phyloP scores from a whole-genome alignment of 345 rosid species.

The Gossypium turneri region DNA sequence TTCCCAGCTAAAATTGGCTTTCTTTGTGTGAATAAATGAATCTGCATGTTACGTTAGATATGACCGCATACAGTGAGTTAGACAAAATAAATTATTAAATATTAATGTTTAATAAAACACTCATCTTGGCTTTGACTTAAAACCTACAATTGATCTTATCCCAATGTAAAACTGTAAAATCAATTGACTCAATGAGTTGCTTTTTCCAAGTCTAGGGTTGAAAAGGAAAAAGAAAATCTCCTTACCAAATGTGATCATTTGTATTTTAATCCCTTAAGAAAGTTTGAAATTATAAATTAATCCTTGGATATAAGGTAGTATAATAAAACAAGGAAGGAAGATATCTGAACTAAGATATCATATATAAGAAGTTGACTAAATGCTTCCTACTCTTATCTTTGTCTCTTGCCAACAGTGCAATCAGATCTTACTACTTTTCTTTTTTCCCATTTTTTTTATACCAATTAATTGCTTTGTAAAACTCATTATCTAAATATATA shows the following conservation, averaged over 20 bases:
- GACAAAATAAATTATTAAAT: neutral
- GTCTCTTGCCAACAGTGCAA: neutral
- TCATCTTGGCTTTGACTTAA: neutral
- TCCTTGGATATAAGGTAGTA: too few species aligned
- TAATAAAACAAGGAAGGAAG: too few species aligned
- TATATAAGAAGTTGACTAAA: too few species aligned
- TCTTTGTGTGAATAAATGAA: neutral
- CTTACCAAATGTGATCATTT: too few species aligned
- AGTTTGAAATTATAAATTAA: too few species aligned
- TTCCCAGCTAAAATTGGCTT: neutral
- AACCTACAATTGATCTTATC: neutral
- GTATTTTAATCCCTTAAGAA: neutral
- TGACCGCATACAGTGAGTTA: neutral
- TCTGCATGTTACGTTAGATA: neutral
- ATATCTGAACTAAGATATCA: too few species aligned
- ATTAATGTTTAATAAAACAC: too few species aligned
- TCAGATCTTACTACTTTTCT: neutral
- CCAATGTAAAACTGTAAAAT: neutral
- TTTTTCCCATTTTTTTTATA: neutral
- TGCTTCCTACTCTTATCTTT: neutral
- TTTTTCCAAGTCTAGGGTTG: too few species aligned
- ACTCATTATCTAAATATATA: too few species aligned
- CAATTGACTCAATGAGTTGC: too few species aligned
- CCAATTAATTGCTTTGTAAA: too few species aligned
- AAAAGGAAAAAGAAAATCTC: neutral